A percentile compares a stretch with the other conserved stretches of the same genome.
phyloP scores from a whole-genome alignment of 192 early-diverging fungal genomes.

The Podila horticola region DNA sequence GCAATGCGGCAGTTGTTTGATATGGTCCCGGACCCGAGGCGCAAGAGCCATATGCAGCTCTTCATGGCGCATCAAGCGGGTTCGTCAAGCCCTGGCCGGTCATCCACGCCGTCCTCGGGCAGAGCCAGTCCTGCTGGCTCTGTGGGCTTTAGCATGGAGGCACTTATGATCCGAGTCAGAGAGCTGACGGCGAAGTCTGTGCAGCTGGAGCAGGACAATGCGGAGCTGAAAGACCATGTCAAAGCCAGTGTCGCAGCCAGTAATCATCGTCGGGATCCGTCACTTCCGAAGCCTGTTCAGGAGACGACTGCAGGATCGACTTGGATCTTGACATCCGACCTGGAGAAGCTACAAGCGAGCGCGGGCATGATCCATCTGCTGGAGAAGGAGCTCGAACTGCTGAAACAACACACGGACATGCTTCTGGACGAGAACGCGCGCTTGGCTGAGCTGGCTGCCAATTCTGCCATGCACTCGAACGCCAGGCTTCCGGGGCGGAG shows the following conservation, averaged over 20 bases:
- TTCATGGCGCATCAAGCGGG: conserved; percentile 23
- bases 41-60: conserved; percentile 32
- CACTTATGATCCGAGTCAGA: conserved; percentile 29
- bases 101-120: not conserved
- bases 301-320: conserved; percentile 1
- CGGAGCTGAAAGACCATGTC: not conserved
- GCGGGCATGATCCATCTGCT: conserved; percentile 36
- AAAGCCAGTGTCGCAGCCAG: not conserved
- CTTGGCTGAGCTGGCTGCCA: conserved; percentile 28
- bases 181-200: conserved; percentile 17
- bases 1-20: conserved; percentile 44
- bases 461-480: conserved; percentile 3
- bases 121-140: not conserved
- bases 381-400: conserved; percentile 48
- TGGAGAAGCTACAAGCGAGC: conserved; percentile 37
- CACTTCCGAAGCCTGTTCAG: not conserved
- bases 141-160: conserved; percentile 43
- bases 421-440: conserved; percentile 45
- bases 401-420: conserved; percentile 47
- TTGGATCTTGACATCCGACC: conserved; percentile 33
- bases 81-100: not conserved
- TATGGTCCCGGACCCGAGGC: conserved; percentile 23
- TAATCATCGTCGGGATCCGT: not conserved
- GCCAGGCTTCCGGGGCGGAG: not conserved
- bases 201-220: conserved; percentile 29